A percentile compares a stretch with the other conserved stretches of the same genome.
Conservation (phyloP, 1,284 basidiomycete species). For the Trichosporon faecale region DNA sequence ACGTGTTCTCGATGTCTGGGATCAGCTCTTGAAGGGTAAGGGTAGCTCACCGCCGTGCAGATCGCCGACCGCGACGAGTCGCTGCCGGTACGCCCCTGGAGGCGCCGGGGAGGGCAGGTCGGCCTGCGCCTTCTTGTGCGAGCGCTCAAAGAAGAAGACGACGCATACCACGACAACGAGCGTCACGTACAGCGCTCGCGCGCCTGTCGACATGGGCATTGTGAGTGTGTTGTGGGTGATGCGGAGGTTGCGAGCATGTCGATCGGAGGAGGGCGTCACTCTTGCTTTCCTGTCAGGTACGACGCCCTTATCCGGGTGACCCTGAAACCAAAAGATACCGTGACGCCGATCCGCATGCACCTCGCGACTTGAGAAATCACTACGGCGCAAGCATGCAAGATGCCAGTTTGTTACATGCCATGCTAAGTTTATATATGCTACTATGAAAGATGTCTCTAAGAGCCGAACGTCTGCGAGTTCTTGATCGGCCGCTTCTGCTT, state of each 20-base stretch:
- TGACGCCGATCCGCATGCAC: background rate
- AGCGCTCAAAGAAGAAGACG: conserved; percentile 1
- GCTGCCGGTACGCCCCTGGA: conserved; percentile 32
- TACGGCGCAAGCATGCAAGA: background rate
- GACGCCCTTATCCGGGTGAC: background rate
- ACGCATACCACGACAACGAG: background rate
- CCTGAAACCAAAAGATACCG: background rate
- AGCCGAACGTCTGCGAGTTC: conserved; percentile 45
- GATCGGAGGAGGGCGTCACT: conserved; percentile 3
- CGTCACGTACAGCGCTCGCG: background rate
- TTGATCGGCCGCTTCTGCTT: conserved; percentile 49
- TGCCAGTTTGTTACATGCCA: background rate
- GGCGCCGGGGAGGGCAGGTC: background rate
- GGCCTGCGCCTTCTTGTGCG: background rate
- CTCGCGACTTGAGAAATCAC: too few species aligned
- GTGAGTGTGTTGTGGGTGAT: background rate
- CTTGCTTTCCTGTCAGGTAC: background rate
- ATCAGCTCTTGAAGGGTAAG: too few species aligned
- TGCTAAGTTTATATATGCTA: conserved; percentile 6
- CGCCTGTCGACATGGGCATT: background rate
- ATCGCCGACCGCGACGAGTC: conserved; percentile 70
- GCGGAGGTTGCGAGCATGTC: background rate
- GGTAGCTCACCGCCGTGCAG: conserved; percentile 67
- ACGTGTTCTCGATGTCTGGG: conserved; percentile 63
- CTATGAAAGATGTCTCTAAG: background rate